These are phyloP conservation scores for Myxozyma melibiosi DNA, from an alignment of 805 yeast genomes.

Conservation along the genomic window DNA sequence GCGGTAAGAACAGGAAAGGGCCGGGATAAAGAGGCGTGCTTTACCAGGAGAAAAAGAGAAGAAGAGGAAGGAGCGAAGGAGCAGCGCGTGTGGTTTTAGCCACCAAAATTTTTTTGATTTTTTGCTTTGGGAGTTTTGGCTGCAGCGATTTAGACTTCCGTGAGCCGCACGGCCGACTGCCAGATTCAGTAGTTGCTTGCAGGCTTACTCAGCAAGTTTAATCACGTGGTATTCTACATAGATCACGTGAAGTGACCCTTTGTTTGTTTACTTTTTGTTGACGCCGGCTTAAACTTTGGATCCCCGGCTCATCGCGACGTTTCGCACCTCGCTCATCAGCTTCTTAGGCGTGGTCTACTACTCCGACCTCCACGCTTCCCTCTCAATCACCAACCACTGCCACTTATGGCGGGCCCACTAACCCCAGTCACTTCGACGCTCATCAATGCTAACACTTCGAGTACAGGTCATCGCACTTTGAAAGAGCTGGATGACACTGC, in stretches of 20 bases:
- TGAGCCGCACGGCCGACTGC: too few species aligned
- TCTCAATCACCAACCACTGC: too few species aligned
- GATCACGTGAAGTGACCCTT: neutral
- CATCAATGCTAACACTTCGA: conserved; percentile 16
- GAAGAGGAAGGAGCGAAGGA: neutral
- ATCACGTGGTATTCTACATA: neutral
- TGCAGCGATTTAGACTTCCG: too few species aligned
- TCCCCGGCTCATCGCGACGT: too few species aligned
- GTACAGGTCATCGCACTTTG: conserved; percentile 4
- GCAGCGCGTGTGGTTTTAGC: neutral
- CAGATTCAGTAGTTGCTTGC: too few species aligned
- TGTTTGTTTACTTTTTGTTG: conserved; percentile 13
- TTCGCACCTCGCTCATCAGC: too few species aligned
- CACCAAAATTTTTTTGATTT: conserved; percentile 5
- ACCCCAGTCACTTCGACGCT: conserved; percentile 20
- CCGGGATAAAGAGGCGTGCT: conserved; percentile 21
- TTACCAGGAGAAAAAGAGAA: conserved; percentile 24
- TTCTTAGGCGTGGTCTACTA: too few species aligned
- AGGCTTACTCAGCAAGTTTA: too few species aligned
- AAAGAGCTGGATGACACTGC: conserved; percentile 28
- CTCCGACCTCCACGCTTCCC: too few species aligned
- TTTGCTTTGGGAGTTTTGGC: conserved; percentile 13
- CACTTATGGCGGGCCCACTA: conserved; percentile 31
- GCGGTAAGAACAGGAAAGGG: neutral
- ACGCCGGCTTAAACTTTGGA: too few species aligned